These are phyloP conservation scores for Canariomyces notabilis DNA, from an alignment of 2,329 filamentous ascomycete genomes.

Conservation along the genomic window DNA sequence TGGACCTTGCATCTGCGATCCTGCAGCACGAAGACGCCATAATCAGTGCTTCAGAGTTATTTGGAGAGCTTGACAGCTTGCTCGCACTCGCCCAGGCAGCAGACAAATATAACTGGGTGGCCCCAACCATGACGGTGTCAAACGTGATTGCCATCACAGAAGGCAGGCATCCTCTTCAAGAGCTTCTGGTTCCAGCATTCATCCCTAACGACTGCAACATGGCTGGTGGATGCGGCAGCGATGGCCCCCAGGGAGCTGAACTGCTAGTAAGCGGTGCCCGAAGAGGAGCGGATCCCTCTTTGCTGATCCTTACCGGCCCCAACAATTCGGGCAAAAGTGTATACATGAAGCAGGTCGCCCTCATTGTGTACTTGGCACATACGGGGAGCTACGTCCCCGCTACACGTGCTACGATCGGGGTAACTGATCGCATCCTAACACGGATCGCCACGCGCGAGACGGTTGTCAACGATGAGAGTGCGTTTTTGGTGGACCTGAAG, in stretches of 20 bases:
- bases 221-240: slow-evolving; percentile 48
- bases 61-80: slow-evolving; percentile 82
- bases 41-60: slow-evolving; percentile 65
- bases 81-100: slow-evolving; percentile 77
- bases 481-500: slow-evolving; percentile 74
- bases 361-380: slow-evolving; percentile 90
- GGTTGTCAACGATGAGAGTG: slow-evolving; percentile 53
- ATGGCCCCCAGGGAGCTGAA: neutral
- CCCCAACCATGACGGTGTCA: slow-evolving; percentile 62
- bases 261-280: neutral
- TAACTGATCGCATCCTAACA: slow-evolving; percentile 91
- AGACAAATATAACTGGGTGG: slow-evolving; percentile 63
- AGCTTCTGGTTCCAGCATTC: slow-evolving; percentile 73
- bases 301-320: slow-evolving; percentile 81
- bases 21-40: slow-evolving; percentile 65
- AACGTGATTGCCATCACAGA: slow-evolving; percentile 69
- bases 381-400: slow-evolving; percentile 91
- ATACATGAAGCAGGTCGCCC: slow-evolving; percentile 86
- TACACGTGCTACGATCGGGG: slow-evolving; percentile 65
- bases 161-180: slow-evolving; percentile 85
- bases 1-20: slow-evolving; percentile 66
- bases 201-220: slow-evolving; percentile 78
- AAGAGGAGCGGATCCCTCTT: slow-evolving; percentile 45
- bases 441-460: slow-evolving; percentile 71
- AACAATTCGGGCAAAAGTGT: slow-evolving; percentile 97